Percentiles rank a stretch among this genome's conserved stretches.
These are phyloP conservation scores for Millerozyma acaciae DNA, from an alignment of 805 yeast genomes.

Conservation along the genomic window DNA sequence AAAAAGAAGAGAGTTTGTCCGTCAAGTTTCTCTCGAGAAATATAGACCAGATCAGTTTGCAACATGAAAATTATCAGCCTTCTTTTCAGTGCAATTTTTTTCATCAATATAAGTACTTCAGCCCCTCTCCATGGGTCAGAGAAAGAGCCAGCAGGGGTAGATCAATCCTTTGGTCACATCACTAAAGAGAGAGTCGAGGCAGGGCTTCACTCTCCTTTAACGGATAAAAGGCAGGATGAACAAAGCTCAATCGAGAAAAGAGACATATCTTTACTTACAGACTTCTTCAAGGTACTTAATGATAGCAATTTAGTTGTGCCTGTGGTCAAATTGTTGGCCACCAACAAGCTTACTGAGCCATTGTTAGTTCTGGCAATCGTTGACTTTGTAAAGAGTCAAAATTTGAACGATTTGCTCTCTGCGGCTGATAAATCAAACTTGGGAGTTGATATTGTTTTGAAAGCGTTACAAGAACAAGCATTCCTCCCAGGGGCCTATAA, in stretches of 20 bases:
- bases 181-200: not conserved
- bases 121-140: not conserved
- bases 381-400: conserved; percentile 17
- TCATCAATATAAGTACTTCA: not conserved
- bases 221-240: not conserved
- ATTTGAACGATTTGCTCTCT: conserved; percentile 17
- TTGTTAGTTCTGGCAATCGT: conserved; percentile 21
- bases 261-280: conserved; percentile 19
- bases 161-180: too few relatives aligned
- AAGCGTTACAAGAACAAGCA: conserved; percentile 11
- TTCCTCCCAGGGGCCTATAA: conserved; percentile 16
- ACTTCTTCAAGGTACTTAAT: conserved; percentile 17
- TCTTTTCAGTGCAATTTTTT: not conserved
- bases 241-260: conserved; percentile 6
- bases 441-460: conserved; percentile 21
- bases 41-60: too few relatives aligned
- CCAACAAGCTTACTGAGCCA: conserved; percentile 22
- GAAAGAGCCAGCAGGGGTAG: not conserved
- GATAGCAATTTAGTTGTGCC: conserved; percentile 19
- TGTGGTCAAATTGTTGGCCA: conserved; percentile 18
- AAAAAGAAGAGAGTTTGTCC: too few relatives aligned
- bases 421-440: conserved; percentile 25
- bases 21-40: too few relatives aligned
- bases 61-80: not conserved
- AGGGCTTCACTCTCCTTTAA: not conserved